Base-by-base conservation (phyloP, 148 eudicot genomes). In the Diospyros kaki region DNA sequence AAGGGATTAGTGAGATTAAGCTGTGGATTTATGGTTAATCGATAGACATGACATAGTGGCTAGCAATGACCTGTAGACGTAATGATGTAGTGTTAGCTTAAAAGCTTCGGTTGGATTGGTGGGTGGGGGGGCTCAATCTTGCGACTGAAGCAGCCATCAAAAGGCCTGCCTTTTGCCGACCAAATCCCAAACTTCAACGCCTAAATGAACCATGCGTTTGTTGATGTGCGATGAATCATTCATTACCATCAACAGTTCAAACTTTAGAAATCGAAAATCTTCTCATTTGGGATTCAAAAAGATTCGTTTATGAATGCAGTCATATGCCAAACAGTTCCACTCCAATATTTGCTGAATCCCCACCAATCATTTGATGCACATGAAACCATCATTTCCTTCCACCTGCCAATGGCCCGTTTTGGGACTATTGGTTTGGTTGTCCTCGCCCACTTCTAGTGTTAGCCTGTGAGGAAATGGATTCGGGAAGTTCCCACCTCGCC, bases 21-120 rank as follows among this genome's bases (percentile, higher is more conserved):
- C 52, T 53, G 44, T 12, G 0, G 43, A 51, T 5, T 52, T 14
- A 69, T 53, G 46, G 45, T 52, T 42, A 41, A 18, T 53, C 3
- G 2, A 1, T 40, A 68, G 10, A 28, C 28, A 28, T 28, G 0
- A 28, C 28, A 28, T 28, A 28, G 28, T 28, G 12, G 28, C 28
- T 28, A 28, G 28, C 28, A 28, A 28, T 28, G 28, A 28, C 28
- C 28, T 9, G 71, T 68, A 14, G 73, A 58, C 43, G 63, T 76
- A 81, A 81, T 81, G 46, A 81, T 81, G 77, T 6, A 81, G 69
- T 71, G 81, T 81, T 81, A 46, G 81, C 84, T 73, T 81, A 48
- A 63, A 81, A 77, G 84, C 70, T 69, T 81, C 73, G 79, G 51
- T 2, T 66, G 11, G 28, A 60, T 50, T 76, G 68, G 80, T 80